phyloP scores from a whole-genome alignment of 148 eudicot genomes.

The Camellia lanceoleosa region DNA sequence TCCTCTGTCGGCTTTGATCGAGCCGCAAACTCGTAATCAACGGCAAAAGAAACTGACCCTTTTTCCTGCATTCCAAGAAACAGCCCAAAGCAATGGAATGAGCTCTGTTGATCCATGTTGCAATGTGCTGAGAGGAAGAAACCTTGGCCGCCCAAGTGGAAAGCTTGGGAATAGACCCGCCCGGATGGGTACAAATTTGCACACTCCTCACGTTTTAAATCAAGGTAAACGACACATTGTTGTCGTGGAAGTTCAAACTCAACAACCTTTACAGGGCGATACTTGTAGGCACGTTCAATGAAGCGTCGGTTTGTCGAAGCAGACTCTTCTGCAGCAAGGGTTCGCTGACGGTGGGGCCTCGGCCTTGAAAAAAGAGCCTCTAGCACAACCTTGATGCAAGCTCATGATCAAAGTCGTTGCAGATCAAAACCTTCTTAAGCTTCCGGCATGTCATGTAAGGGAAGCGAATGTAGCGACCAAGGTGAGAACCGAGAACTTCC shows the following conservation, averaged over 20 bases:
- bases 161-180: conserved; percentile 87
- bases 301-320: conserved; percentile 51
- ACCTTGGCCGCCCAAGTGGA: conserved; percentile 91
- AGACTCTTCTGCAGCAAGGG: conserved; percentile 57
- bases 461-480: conserved; percentile 71
- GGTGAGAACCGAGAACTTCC: conserved; percentile 67
- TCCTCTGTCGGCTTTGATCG: conserved; percentile 78
- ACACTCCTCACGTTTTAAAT: conserved; percentile 75
- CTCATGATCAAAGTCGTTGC: conserved; percentile 86
- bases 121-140: conserved; percentile 91
- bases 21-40: conserved; percentile 86
- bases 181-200: conserved; percentile 72
- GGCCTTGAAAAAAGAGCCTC: conserved; percentile 86
- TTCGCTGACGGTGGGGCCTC: conserved; percentile 86
- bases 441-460: conserved; percentile 87
- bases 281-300: conserved; percentile 78
- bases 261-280: conserved; percentile 78
- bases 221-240: conserved; percentile 90
- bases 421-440: conserved; percentile 70
- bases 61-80: conserved; percentile 95
- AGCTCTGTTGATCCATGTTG: conserved; percentile 91
- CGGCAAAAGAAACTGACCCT: conserved; percentile 79
- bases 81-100: conserved; percentile 80
- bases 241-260: conserved; percentile 83
- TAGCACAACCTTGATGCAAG: conserved; percentile 71